These are phyloP conservation scores for Beauveria australis DNA, from an alignment of 2,329 filamentous ascomycete genomes.

Conservation along the genomic window DNA sequence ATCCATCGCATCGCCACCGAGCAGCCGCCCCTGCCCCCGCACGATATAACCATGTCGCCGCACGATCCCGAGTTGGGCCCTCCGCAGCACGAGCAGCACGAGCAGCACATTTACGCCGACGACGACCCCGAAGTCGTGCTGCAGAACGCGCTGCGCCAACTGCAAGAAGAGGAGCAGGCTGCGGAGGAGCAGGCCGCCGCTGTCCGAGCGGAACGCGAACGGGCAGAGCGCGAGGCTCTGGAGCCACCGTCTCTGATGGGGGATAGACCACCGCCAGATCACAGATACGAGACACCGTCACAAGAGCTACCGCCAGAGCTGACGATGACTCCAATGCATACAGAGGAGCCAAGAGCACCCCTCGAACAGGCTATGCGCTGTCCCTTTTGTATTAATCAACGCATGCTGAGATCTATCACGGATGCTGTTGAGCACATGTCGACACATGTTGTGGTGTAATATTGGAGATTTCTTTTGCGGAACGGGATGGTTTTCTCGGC, in stretches of 20 bases:
- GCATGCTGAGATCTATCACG: slow-evolving; percentile 52
- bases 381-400: slow-evolving; percentile 53
- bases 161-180: slow-evolving; percentile 51
- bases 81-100: slow-evolving; percentile 15
- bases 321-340: slow-evolving; percentile 47
- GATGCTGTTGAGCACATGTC: slow-evolving; percentile 56
- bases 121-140: slow-evolving; percentile 51
- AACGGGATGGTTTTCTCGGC: not conserved
- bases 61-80: slow-evolving; percentile 14
- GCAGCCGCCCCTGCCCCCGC: not conserved
- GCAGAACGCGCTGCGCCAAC: slow-evolving; percentile 49
- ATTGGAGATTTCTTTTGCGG: not conserved
- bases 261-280: slow-evolving; percentile 22
- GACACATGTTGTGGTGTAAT: slow-evolving; percentile 49
- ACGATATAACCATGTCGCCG: not conserved
- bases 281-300: slow-evolving; percentile 26
- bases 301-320: slow-evolving; percentile 34
- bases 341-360: slow-evolving; percentile 36
- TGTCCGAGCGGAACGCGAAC: slow-evolving; percentile 44
- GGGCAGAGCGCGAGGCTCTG: slow-evolving; percentile 32
- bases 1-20: slow-evolving; percentile 29
- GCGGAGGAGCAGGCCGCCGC: slow-evolving; percentile 49
- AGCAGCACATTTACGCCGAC: slow-evolving; percentile 32
- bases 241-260: slow-evolving; percentile 24
- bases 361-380: slow-evolving; percentile 46